Base-by-base conservation (phyloP, 257 asterid species). In the Schizonepeta tenuifolia region DNA sequence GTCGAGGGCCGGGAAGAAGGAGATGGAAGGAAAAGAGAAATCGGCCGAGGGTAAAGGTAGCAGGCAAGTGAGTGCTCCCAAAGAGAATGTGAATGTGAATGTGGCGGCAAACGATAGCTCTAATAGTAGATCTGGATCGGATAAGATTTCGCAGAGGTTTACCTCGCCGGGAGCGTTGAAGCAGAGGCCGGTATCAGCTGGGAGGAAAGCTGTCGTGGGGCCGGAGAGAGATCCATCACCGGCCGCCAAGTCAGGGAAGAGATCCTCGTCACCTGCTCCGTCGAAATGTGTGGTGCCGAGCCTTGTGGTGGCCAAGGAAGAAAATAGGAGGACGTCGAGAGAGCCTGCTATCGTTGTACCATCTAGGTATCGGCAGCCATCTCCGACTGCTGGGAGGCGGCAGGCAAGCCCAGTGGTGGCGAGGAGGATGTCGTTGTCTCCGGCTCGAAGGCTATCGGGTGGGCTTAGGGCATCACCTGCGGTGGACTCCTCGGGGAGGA, bases 271-370 rank as follows among this genome's bases (percentile, higher is more conserved):
- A 0, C 99, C 99, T 3, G 98, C 72, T 13, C 98, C 99, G 0
- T 88, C 98, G 0, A 95, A 95, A 64, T 86, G 94, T 54, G 90
- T 83, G 44, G 99, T 95, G 53, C 99, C 99, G 1, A 92, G 99
- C 69, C 82, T 95, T 22, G 85, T 74, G 28, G 82, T 86, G 15
- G 98, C 99, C 0, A 92, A 90, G 75, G 99, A 92, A 73, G 99
- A 95, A 72, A 92, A 85, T 17, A 54, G 97, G 74, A 84, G 87
- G 83, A 77, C 79, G 1, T 79, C 98, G 0, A 92, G 64, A 67
- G 99, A 95, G 72, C 85, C 97, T 5, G 89, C 98, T 0, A 95
- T 95, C 11, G 70, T 95, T 26, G 99, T 95, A 46, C 99, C 99
- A 4, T 95, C 98, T 21, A 83, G 99, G 78, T 95, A 95, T 61